Evolutionary conservation across 257 asterid genomes (phyloP), one percentile per base, ranked within the genome.

Genomic region (Craterostigma plantagineum): DNA sequence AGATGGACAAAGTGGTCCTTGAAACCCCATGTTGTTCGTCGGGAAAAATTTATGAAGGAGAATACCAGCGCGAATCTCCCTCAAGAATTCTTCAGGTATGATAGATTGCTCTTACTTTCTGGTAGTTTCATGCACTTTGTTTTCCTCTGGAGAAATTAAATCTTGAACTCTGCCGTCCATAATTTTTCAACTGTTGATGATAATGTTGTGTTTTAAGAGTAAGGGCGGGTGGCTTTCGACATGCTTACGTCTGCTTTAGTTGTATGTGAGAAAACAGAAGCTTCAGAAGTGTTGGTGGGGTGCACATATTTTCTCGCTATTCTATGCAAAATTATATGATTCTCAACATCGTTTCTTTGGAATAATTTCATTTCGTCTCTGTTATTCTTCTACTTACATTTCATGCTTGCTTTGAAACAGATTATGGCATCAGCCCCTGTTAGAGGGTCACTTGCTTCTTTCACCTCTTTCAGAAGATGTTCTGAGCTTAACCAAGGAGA

Each of bases 381-480:
- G 15, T 35, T 42, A 36, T 8, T 23, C 4, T 23, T 23, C 30
- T 23, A 23, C 38, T 34, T 37, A 30, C 44, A 35, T 51, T 40
- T 40, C 30, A 53, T 23, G 11, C 14, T 45, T 61, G 48, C 30
- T 16, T n/a, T 65, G 56, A 18, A 54, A 48, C 80, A 86, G 93
- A 65, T 63, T 48, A 73, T 81, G 91, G 69, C 87, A 55, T 63
- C 78, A 44, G 65, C 54, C 51, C 69, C 81, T 23, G 68, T 59
- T 47, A n/a, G 42, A 62, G 42, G 62, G 66, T 42, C 73, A 38
- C 30, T 54, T 52, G 50, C 69, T 75, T 63, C 73, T 78, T 60
- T 78, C 97, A 47, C 97, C 97, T 50, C 91, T 86, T 27, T 58
- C 58, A 52, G 87, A 73, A 40, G 73, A 60, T 38, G 59, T 78